Evolutionary conservation across 768 basidiomycete species (phyloP).

Genomic region (Boletus bicolor): DNA sequence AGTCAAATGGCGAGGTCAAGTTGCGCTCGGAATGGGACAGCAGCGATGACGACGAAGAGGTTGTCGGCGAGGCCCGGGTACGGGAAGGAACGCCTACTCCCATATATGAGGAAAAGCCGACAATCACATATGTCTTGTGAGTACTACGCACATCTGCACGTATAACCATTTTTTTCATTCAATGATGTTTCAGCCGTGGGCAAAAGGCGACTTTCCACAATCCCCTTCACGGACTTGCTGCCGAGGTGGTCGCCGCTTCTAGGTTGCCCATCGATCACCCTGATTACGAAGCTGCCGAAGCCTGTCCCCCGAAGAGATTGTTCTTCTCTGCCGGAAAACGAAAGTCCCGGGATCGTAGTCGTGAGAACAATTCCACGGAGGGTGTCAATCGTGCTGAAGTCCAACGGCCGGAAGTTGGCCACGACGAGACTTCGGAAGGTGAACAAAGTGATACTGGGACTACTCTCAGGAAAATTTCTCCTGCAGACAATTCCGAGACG

Average conservation of each 20-base stretch:
- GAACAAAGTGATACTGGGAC: conserved; percentile 11
- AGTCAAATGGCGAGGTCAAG: conserved; percentile 23
- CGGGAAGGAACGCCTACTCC: conserved; percentile 39
- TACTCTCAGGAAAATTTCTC: not conserved
- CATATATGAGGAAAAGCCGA: conserved; percentile 51
- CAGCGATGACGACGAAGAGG: conserved; percentile 30
- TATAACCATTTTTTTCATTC: not conserved
- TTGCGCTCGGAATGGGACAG: conserved; percentile 29
- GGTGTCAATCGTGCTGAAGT: conserved; percentile 17
- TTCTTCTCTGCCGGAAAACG: conserved; percentile 43
- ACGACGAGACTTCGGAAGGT: conserved; percentile 11
- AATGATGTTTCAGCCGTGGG: conserved; percentile 53
- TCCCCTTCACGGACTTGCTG: conserved; percentile 53
- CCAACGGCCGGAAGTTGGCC: conserved; percentile 2
- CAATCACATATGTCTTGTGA: conserved; percentile 71
- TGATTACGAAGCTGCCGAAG: conserved; percentile 57
- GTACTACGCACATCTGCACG: conserved; percentile 26
- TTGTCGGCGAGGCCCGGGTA: conserved; percentile 32
- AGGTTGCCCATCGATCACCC: conserved; percentile 59
- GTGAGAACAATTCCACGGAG: conserved; percentile 8
- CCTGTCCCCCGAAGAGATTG: conserved; percentile 54
- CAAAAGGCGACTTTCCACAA: conserved; percentile 60
- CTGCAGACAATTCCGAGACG: not conserved
- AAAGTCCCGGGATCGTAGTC: conserved; percentile 26
- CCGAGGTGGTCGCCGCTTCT: conserved; percentile 41